Percentiles rank a stretch among this genome's conserved stretches.
Conservation (phyloP, 2,329 filamentous ascomycete species). For the Epichloe brachyelytri region DNA sequence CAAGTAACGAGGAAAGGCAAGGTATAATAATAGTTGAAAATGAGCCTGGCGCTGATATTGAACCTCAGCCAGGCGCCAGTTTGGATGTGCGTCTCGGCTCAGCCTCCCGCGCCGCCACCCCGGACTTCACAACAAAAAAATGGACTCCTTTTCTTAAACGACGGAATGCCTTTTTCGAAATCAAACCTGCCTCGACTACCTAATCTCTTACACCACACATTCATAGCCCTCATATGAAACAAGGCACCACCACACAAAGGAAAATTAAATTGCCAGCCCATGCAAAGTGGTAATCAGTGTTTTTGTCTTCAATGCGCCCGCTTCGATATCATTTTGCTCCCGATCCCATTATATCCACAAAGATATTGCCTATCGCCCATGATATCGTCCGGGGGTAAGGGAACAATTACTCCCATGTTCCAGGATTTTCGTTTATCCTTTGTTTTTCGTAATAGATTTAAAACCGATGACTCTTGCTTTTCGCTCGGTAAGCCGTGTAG, state of each 20-base stretch:
- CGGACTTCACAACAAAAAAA: neutral
- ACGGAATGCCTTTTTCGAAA: neutral
- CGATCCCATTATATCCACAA: neutral
- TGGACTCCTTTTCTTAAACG: neutral
- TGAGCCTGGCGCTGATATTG: too few species aligned
- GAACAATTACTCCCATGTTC: neutral
- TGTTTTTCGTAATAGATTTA: constrained; percentile 16
- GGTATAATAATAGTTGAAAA: too few species aligned
- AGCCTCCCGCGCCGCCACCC: too few species aligned
- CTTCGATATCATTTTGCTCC: neutral
- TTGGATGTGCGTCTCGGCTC: too few species aligned
- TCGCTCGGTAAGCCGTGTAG: constrained; percentile 69
- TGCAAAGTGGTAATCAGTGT: constrained; percentile 3
- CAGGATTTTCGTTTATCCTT: neutral
- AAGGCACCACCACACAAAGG: neutral
- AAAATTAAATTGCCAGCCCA: constrained; percentile 2
- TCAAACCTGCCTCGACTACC: neutral
- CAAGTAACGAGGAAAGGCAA: too few species aligned
- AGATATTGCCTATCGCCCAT: neutral
- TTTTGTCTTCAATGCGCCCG: neutral
- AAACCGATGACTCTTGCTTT: constrained; percentile 46
- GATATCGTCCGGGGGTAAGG: neutral
- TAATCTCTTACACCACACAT: neutral
- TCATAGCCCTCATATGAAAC: neutral
- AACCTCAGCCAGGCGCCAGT: too few species aligned